A percentile compares a stretch with the other conserved stretches of the same genome.
These are phyloP conservation scores for Coemansia sp. DNA, from an alignment of 192 early-diverging fungal genomes.

Conservation along the genomic window DNA sequence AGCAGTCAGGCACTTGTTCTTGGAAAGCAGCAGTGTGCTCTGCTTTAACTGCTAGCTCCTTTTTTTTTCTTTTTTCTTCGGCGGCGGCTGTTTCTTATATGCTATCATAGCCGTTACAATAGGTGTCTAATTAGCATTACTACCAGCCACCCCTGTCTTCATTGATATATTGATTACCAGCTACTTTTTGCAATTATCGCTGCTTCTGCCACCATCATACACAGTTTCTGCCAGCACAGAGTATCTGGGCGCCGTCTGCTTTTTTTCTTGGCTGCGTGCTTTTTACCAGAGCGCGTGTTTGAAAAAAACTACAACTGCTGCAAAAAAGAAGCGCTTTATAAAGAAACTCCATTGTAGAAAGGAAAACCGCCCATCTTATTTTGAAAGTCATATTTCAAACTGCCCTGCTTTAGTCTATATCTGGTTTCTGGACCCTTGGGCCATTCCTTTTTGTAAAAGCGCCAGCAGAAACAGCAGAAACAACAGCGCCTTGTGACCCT, in stretches of 20 bases:
- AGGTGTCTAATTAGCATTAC: neutral
- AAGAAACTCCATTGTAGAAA: neutral
- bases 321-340: neutral
- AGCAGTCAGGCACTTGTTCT: neutral
- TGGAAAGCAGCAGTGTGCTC: no score
- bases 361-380: neutral
- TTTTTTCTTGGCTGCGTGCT: neutral
- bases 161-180: neutral
- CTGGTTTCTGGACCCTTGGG: neutral
- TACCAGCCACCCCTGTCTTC: neutral
- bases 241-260: no score
- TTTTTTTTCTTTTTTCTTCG: neutral
- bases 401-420: neutral
- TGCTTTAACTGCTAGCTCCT: no score
- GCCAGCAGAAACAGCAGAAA: no score
- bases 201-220: no score
- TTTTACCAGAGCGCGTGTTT: neutral
- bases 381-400: neutral
- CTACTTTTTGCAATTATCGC: conserved; percentile 6
- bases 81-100: neutral
- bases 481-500: neutral
- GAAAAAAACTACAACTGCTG: no score
- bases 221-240: no score
- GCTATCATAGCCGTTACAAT: neutral
- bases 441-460: neutral